Conservation (phyloP, 75 land plant species). For the Cupressus sempervirens region DNA sequence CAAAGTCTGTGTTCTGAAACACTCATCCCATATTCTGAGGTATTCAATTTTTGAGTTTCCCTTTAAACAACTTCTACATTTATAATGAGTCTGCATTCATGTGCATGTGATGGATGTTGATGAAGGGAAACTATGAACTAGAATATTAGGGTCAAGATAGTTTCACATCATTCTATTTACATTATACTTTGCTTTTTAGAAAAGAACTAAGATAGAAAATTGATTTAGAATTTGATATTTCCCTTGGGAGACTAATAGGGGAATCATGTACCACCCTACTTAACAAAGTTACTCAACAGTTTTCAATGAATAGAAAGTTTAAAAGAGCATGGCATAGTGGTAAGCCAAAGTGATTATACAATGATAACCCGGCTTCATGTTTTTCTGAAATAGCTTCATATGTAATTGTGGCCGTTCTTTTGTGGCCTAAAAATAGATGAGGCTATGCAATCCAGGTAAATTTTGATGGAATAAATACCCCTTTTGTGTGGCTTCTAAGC, state of each 20-base stretch:
- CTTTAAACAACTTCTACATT: conserved; percentile 3
- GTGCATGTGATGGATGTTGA: neutral
- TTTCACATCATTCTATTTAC: neutral
- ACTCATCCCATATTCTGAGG: conserved; percentile 34
- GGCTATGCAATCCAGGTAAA: no score
- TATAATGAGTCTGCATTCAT: neutral
- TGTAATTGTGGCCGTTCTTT: no score
- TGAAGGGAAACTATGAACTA: neutral
- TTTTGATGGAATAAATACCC: no score
- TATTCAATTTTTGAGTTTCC: conserved; percentile 5
- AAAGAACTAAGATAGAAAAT: neutral
- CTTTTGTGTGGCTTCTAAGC: no score
- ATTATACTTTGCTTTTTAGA: neutral
- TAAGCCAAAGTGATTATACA: no score
- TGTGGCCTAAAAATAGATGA: no score
- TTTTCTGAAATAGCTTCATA: no score
- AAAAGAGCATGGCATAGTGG: no score
- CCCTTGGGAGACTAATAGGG: no score
- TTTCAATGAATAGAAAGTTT: no score
- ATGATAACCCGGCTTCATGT: neutral
- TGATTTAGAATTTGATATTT: neutral
- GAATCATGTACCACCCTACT: no score
- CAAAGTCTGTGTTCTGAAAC: conserved; percentile 43
- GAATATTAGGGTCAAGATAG: neutral
- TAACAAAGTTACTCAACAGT: no score